Evolutionary conservation across 805 yeast species (phyloP).

Genomic region (Soucietia sequanensis): DNA sequence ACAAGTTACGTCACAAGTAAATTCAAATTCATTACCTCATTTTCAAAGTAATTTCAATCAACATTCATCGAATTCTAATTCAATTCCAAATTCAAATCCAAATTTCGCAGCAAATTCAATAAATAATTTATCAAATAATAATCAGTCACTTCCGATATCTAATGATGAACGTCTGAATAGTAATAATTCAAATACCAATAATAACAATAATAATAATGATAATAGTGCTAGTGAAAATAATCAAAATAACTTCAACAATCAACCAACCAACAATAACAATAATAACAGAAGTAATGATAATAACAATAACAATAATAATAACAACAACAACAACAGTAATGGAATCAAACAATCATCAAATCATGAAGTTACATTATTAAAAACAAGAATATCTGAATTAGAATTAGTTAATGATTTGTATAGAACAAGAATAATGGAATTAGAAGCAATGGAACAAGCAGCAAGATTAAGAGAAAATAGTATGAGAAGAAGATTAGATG

Average conservation of each 20-base stretch:
- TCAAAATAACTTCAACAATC: background rate
- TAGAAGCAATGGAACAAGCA: slow-evolving; percentile 68
- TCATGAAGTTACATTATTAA: slow-evolving; percentile 44
- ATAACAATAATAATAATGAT: too few species aligned
- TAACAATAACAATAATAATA: slow-evolving; percentile 10
- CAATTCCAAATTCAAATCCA: too few species aligned
- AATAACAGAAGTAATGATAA: slow-evolving; percentile 9
- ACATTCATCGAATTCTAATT: too few species aligned
- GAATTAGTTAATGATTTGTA: slow-evolving; percentile 89
- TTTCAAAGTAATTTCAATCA: slow-evolving; percentile 16
- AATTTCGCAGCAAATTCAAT: too few species aligned
- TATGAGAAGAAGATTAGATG: slow-evolving; percentile 50
- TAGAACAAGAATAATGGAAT: slow-evolving; percentile 76
- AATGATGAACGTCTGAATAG: too few species aligned
- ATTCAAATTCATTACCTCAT: slow-evolving; percentile 24
- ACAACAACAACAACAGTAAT: slow-evolving; percentile 9
- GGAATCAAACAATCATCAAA: slow-evolving; percentile 5
- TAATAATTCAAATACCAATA: too few species aligned
- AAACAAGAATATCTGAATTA: slow-evolving; percentile 80
- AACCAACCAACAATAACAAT: slow-evolving; percentile 5
- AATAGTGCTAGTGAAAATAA: too few species aligned
- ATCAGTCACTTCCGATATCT: background rate
- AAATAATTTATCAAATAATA: background rate
- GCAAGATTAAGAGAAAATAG: slow-evolving; percentile 50
- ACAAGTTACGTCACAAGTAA: slow-evolving; percentile 16